Percentiles rank a stretch among this genome's conserved stretches.
Evolutionary conservation across 2,329 filamentous ascomycete genomes (phyloP).

Genomic region (Samsoniella hepiali): DNA sequence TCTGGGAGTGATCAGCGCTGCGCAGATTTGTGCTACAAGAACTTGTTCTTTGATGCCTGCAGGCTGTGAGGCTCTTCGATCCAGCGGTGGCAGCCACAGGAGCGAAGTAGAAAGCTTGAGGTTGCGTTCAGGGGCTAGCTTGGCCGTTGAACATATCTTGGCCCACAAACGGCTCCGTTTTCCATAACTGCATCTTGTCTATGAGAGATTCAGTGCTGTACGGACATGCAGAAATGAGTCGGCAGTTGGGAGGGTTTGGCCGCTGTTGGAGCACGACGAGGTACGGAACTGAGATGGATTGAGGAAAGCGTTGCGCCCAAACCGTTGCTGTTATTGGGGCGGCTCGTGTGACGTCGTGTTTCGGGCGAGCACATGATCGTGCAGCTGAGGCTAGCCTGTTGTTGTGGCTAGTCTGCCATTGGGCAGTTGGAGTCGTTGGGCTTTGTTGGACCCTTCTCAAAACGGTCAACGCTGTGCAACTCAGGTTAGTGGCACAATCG

Average conservation of each 20-base stretch:
- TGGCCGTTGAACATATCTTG: background rate
- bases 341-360: background rate
- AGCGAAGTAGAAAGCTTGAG: background rate
- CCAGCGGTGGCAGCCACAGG: too few relatives aligned
- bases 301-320: background rate
- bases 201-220: background rate
- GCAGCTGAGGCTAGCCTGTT: background rate
- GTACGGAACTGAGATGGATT: background rate
- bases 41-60: background rate
- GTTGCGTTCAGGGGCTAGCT: background rate
- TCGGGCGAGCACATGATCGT: conserved; percentile 1
- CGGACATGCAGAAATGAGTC: background rate
- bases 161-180: background rate
- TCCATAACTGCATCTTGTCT: background rate
- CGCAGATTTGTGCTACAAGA: background rate
- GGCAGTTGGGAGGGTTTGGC: background rate
- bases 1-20: background rate
- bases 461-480: background rate
- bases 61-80: background rate
- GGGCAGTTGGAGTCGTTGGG: background rate
- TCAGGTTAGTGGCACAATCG: background rate
- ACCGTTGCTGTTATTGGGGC: background rate
- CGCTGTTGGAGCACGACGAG: background rate
- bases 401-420: background rate
- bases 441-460: background rate